These are phyloP conservation scores for Debaryomyces sp. DNA, from an alignment of 1,139 yeast species.

Conservation along the genomic window DNA sequence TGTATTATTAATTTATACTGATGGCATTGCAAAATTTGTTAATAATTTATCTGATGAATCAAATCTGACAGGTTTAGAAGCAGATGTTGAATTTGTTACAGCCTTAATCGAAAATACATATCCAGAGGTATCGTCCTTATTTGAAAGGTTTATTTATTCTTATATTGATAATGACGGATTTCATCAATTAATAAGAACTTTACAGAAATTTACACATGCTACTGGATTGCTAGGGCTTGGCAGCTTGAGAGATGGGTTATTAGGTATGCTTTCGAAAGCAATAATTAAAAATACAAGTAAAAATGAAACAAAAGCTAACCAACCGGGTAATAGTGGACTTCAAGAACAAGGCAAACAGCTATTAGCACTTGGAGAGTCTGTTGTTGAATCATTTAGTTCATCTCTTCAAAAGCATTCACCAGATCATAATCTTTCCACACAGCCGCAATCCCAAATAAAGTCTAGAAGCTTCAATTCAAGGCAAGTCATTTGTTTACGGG, in stretches of 20 bases:
- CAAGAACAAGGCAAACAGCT: conserved; percentile 36
- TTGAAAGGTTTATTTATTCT: conserved; percentile 59
- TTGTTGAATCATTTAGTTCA: conserved; percentile 60
- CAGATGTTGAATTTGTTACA: conserved; percentile 41
- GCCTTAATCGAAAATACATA: conserved; percentile 47
- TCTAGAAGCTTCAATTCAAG: conserved; percentile 58
- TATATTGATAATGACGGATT: conserved; percentile 68
- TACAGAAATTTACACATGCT: conserved; percentile 81
- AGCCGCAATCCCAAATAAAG: conserved; percentile 8
- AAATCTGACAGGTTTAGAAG: conserved; percentile 29
- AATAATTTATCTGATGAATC: conserved; percentile 37
- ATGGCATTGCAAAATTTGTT: conserved; percentile 66
- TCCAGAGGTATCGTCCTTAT: conserved; percentile 48
- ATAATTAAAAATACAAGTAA: conserved; percentile 45
- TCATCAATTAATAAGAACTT: conserved; percentile 64
- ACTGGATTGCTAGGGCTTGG: conserved; percentile 70
- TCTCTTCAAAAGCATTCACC: conserved; percentile 18
- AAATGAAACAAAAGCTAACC: conserved; percentile 12
- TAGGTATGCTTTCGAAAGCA: conserved; percentile 59
- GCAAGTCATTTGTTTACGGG: conserved; percentile 77
- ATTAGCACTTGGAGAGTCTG: conserved; percentile 60
- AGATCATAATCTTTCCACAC: neutral
- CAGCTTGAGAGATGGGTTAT: conserved; percentile 60
- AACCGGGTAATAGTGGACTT: conserved; percentile 13
- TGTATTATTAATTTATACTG: conserved; percentile 59